These are phyloP conservation scores for Linnemannia exigua DNA, from an alignment of 192 early-diverging fungal genomes.

Conservation along the genomic window DNA sequence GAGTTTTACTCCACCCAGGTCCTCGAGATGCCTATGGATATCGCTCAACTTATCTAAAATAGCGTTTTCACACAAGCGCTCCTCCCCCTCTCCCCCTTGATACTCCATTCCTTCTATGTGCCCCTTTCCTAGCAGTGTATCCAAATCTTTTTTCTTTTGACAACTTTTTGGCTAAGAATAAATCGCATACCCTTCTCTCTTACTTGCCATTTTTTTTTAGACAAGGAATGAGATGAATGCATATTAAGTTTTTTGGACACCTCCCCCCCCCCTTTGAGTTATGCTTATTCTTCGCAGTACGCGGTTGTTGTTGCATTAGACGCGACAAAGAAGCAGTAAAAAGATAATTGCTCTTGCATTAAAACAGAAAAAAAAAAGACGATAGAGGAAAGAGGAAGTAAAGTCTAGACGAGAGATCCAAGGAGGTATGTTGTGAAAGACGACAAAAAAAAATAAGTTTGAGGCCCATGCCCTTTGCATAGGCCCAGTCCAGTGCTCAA, in stretches of 20 bases:
- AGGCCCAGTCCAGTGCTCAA: too few relatives aligned
- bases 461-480: too few relatives aligned
- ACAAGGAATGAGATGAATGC: too few relatives aligned
- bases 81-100: background rate
- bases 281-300: background rate
- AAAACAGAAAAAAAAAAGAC: background rate
- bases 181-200: background rate
- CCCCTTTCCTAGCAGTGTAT: background rate
- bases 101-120: background rate
- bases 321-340: background rate
- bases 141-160: too few relatives aligned
- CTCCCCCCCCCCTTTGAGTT: background rate
- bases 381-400: background rate
- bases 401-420: background rate
- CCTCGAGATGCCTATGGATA: constrained; percentile 98
- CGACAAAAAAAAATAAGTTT: too few relatives aligned
- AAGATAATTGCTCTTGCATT: background rate
- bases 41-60: constrained; percentile 84
- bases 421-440: too few relatives aligned
- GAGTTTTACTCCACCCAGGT: constrained; percentile 97
- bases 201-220: background rate
- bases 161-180: too few relatives aligned
- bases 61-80: background rate
- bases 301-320: background rate
- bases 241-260: background rate